Conservation (phyloP, 2,329 filamentous ascomycete species). For the Thermochaetoides dissita region DNA sequence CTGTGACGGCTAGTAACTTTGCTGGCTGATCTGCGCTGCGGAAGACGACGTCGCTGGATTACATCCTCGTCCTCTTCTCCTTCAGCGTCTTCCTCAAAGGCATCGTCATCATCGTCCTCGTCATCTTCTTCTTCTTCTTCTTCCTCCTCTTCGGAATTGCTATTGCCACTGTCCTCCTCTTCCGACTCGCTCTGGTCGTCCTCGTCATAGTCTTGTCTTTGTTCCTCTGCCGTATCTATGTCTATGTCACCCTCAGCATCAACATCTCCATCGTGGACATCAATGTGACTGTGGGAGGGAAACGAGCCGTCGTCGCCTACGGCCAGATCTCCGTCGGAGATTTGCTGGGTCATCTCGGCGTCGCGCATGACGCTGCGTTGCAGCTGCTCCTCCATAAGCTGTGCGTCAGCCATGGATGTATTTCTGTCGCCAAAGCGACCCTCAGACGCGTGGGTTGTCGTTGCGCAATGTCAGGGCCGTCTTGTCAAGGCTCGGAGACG, state of each 20-base stretch:
- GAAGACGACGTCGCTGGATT: constrained; percentile 3
- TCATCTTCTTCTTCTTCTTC: constrained; percentile 16
- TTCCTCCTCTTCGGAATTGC: constrained; percentile 9
- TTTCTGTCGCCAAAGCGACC: constrained; percentile 3
- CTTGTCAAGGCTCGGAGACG: constrained; percentile 10
- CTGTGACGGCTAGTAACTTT: constrained; percentile 8
- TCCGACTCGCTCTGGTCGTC: constrained; percentile 22
- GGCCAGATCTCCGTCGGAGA: constrained; percentile 17
- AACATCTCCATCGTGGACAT: constrained; percentile 5
- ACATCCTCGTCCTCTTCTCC: constrained; percentile 19
- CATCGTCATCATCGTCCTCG: constrained; percentile 20
- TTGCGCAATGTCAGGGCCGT: constrained; percentile 3
- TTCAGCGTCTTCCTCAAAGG: constrained; percentile 17
- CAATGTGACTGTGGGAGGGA: constrained; percentile 12
- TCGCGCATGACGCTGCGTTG: constrained; percentile 38
- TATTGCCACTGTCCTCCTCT: constrained; percentile 16
- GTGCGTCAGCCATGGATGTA: constrained; percentile 32
- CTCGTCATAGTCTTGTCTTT: constrained; percentile 10
- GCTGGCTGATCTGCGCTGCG: constrained; percentile 11
- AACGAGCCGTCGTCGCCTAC: constrained; percentile 14
- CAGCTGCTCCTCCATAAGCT: constrained; percentile 43
- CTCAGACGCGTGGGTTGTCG: neutral
- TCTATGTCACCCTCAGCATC: constrained; percentile 12
- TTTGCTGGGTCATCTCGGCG: constrained; percentile 27
- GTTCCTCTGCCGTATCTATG: constrained; percentile 3